A percentile compares a stretch with the other conserved stretches of the same genome.
Evolutionary conservation across 345 rosid species (phyloP).

Genomic region (Rhodomyrtus tomentosa): DNA sequence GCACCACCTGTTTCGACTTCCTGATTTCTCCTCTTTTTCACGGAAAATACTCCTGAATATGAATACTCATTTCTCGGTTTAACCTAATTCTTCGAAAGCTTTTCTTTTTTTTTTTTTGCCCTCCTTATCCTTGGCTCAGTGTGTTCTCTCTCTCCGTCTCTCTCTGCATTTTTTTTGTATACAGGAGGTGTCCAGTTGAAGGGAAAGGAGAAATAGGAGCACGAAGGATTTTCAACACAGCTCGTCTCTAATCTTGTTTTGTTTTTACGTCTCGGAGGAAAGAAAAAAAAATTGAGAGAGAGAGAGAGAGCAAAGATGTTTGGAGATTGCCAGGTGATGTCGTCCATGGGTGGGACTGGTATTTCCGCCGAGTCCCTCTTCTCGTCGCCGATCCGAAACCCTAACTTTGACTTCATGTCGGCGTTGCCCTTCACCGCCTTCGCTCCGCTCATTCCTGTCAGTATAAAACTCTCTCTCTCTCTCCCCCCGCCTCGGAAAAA

Average conservation of each 20-base stretch:
- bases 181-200: neutral
- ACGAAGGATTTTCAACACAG: neutral
- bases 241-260: neutral
- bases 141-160: neutral
- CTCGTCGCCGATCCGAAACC: slow-evolving; percentile 59
- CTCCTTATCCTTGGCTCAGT: neutral
- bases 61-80: neutral
- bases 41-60: neutral
- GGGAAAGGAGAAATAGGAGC: neutral
- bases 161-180: neutral
- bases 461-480: neutral
- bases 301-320: slow-evolving; percentile 25
- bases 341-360: slow-evolving; percentile 49
- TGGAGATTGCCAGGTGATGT: slow-evolving; percentile 62
- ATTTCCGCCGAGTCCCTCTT: slow-evolving; percentile 47
- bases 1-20: neutral
- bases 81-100: neutral
- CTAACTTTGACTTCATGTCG: slow-evolving; percentile 56
- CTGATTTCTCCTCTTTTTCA: neutral
- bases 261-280: neutral
- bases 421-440: slow-evolving; percentile 48
- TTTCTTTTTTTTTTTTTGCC: neutral
- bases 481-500: neutral
- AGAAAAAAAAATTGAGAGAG: neutral
- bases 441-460: slow-evolving; percentile 52